Evolutionary conservation across 192 early-diverging fungal genomes (phyloP), one percentile per base, ranked within the genome.

Genomic region (Nowakowskiella sp.): DNA sequence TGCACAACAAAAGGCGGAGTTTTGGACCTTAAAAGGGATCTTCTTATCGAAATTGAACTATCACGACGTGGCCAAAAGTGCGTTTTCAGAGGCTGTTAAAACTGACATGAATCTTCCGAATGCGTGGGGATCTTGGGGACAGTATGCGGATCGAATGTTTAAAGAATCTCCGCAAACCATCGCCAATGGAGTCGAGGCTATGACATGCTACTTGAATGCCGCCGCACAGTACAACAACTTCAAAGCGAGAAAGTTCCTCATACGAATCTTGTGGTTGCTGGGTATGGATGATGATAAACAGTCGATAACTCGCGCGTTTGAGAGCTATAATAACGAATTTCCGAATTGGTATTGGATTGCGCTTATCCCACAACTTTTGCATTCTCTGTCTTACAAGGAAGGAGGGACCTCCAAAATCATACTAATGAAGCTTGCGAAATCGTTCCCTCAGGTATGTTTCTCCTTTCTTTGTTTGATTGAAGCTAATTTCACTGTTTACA

Each of bases 341-440:
- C 89, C 90, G 10, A 76, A 87, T 8, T 96, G 91, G 94, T 92
- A 94, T 72, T 99, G 97, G 97, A 91, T 93, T 49, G 92, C 89
- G 0, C 95, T 96, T 56, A 93, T 99, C 45, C 94, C 97, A 2
- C 93, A 99, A 64, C 75, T 99, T 9, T 71, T 99, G 25, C 63
- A 80, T 1, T 82, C 84, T 0, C 72, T 99, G 16, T 67, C 79
- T 6, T 78, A 82, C 60, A 85, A 82, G 44, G 94, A 97, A 60
- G 84, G 88, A 24, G 53, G 49, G 31, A 71, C 74, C 71, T 84
- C 89, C 1, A 80, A 83, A 47, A 74, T 78, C 36, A 87, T 97
- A 45, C 65, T 99, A 54, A 81, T 89, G 57, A 87, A 86, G 60
- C 91, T 99, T 60, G 94, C 96, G 13, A 97, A 99, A 69, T 73